Evolutionary conservation across 345 rosid species (phyloP), one percentile per base, ranked within the genome.

Genomic region (Firmiana major): DNA sequence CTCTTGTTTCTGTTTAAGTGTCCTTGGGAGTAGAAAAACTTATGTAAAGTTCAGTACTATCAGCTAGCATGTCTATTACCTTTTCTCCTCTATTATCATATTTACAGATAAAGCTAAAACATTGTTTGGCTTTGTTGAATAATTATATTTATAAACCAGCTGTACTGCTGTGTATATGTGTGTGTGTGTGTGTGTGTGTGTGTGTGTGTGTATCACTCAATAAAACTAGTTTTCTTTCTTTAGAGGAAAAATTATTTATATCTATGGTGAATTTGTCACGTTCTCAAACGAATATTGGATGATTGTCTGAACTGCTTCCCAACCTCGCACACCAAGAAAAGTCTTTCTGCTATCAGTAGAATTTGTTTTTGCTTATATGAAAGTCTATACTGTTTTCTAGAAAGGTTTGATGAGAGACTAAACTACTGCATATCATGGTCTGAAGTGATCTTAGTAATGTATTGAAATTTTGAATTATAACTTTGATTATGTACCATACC

Each of bases 1-100:
- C 62, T 73, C 79, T 62, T 66, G 58, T 31, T 63, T 55, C 9
- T 49, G 31, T 74, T 75, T 13, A 55, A 22, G 53, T 70, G 9
- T 53, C 58, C 40, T 60, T 73, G 48, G 21, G 31, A 62, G 46
- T 7, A 55, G 64, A 46, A 67, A 7, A 5, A 7, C 7, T 65
- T 68, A 53, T 10, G 28, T 22, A 40, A 54, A 73, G 38, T 17
- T 68, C 15, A 8, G 16, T 70, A 31, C 17, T 10, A 7, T 38
- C 63, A 38, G 38, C 36, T 71, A 31, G 62, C 45, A 9, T 46
- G 31, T 31, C 75, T n/a, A 31, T 53, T 71, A 71, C 45, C 62
- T 6, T 51, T 46, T n/a, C 38, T 22, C 17, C 64, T 71, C 28
- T 45, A 67, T 17, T 31, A n/a, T 71, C 43, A 71, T 49, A 26